A percentile compares a stretch with the other conserved stretches of the same genome.
Conservation (phyloP, 768 basidiomycete species). For the Mrakia frigida region DNA sequence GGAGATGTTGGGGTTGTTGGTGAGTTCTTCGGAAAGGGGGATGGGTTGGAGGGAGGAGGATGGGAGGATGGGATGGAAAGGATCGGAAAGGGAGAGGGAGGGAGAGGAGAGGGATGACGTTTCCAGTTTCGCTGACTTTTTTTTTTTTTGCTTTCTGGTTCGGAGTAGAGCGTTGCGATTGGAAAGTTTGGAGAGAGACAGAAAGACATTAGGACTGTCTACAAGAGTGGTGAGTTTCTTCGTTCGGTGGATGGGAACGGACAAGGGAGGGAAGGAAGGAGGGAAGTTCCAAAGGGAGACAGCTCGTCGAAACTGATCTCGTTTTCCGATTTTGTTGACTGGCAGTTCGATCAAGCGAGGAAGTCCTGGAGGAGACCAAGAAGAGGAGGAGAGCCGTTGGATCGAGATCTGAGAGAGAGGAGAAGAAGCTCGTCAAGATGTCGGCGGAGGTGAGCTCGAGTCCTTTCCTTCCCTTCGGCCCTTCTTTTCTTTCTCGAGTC, state of each 20-base stretch:
- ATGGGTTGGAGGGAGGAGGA: neutral
- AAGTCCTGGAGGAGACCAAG: constrained; percentile 69
- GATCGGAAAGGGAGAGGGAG: too few relatives aligned
- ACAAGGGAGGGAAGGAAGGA: neutral
- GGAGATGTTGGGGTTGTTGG: constrained; percentile 55
- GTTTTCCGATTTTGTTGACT: neutral
- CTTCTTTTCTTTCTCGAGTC: neutral
- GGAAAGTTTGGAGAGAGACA: constrained; percentile 61
- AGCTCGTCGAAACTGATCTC: neutral
- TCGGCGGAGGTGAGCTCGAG: constrained; percentile 53
- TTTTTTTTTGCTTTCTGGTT: neutral
- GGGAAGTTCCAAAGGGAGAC: neutral
- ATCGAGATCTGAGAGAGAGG: constrained; percentile 71
- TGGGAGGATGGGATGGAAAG: too few relatives aligned
- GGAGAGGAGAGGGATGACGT: constrained; percentile 13
- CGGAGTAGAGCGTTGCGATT: neutral
- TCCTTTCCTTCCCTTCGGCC: constrained; percentile 19
- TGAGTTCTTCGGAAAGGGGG: neutral
- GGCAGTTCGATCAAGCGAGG: constrained; percentile 74
- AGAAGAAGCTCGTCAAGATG: constrained; percentile 87
- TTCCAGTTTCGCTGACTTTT: constrained; percentile 61
- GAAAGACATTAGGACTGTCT: constrained; percentile 60
- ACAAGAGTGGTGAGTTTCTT: constrained; percentile 51
- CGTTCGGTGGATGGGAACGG: too few relatives aligned
- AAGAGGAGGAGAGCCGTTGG: constrained; percentile 62